Conservation (phyloP, 129 eudicot genomes). For the Dittrichia graveolens region DNA sequence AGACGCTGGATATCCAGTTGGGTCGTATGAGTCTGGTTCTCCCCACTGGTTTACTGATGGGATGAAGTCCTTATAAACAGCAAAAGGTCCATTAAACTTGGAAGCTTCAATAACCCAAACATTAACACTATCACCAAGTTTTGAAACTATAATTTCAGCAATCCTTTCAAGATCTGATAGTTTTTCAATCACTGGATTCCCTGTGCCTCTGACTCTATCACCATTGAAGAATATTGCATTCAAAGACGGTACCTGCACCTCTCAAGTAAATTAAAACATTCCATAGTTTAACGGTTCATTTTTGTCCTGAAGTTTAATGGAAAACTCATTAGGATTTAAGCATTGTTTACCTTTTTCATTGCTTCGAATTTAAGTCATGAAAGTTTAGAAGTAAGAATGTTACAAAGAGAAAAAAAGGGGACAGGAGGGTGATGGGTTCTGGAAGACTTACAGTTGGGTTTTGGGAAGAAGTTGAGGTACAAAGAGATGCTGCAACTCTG, state of each 20-base stretch:
- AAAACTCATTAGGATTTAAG: background rate
- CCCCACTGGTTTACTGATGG: slow-evolving; percentile 74
- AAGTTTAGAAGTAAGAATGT: background rate
- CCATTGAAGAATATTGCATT: slow-evolving; percentile 89
- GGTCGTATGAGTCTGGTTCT: slow-evolving; percentile 70
- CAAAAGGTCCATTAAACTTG: slow-evolving; percentile 86
- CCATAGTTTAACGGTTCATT: background rate
- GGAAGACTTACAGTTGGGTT: slow-evolving; percentile 50
- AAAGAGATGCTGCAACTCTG: slow-evolving; percentile 79
- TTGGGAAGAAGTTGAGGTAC: slow-evolving; percentile 58
- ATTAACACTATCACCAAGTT: slow-evolving; percentile 71
- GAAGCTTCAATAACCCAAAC: slow-evolving; percentile 91
- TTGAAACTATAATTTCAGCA: slow-evolving; percentile 67
- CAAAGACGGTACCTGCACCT: slow-evolving; percentile 66
- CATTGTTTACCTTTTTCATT: background rate
- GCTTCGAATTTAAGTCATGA: background rate
- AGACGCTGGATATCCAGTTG: slow-evolving; percentile 77
- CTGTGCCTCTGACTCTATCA: slow-evolving; percentile 84
- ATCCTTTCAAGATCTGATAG: slow-evolving; percentile 69
- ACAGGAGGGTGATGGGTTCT: background rate
- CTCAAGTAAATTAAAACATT: slow-evolving; percentile 11
- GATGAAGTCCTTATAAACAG: slow-evolving; percentile 79
- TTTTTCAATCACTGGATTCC: slow-evolving; percentile 87
- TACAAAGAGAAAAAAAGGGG: background rate
- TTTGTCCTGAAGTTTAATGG: background rate